Percentiles rank a stretch among this genome's conserved stretches.
phyloP scores from a whole-genome alignment of 164 flowering plant genomes.

The Vitis vinifera region ASM3070453v1 NC_081822.1:390501-391000 shows the following conservation, averaged over 20 bases:
- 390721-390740: too few species aligned
- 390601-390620: too few species aligned
- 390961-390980: not conserved
- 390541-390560: too few species aligned
- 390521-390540: too few species aligned
- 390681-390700: too few species aligned
- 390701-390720: too few species aligned
- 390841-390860: constrained; percentile 97
- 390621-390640: too few species aligned
- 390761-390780: constrained; percentile 12
- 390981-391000: not conserved
- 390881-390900: constrained; percentile 90
- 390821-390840: constrained; percentile 92
- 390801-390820: constrained; percentile 68
- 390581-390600: too few species aligned
- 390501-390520: too few species aligned
- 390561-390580: too few species aligned
- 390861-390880: constrained; percentile 82
- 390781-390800: constrained; percentile 81
- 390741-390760: not conserved
- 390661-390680: not conserved
- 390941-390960: not conserved
- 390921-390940: constrained; percentile 77
- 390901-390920: constrained; percentile 94
- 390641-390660: not conserved